Evolutionary conservation across 257 asterid species (phyloP), one percentile per base, ranked within the genome.

Genomic region (Plantago elongata): DNA sequence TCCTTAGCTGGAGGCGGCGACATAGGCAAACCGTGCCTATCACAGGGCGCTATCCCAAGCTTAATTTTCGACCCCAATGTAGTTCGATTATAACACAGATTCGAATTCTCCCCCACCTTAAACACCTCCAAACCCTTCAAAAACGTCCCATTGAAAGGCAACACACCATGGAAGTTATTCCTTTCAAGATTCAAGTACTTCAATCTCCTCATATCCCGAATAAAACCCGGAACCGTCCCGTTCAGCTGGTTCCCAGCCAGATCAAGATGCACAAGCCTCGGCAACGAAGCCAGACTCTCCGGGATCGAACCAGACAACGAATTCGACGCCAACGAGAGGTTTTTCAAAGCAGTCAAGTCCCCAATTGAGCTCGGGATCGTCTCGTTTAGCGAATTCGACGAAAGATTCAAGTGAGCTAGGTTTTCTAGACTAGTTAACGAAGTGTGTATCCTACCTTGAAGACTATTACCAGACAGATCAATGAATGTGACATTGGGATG

Each of bases 41-140:
- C 95, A 57, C 97, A 93, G 12, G 80, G 84, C 11, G 96, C 84
- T 60, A 93, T 87, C 52, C 97, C 99, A n/a, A 93, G 86, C 86
- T 89, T 93, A 78, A 82, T 61, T 54, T 81, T 89, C 10, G 81
- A 66, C 45, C 89, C 79, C 71, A 81, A 60, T 45, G 69, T 72
- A 0, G 96, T 45, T 44, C 68, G 90, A 44, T 87, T 93, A 58
- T 93, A 89, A 52, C 99, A 93, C 27, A 93, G 94, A 72, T 82
- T 75, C 2, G 86, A 81, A 74, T 93, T 93, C 3, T 72, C 87
- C 17, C 92, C 92, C 9, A 89, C 79, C 64, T 78, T 89, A 46
- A 93, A 78, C 48, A 87, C 92, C 15, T 63, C 72, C 72, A 93
- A 14, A 37, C 77, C 65, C 61, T 81, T 77, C 2, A 93, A 51